Evolutionary conservation across 495 filamentous ascomycete species (phyloP).

Genomic region (Penicillium herquei): DNA sequence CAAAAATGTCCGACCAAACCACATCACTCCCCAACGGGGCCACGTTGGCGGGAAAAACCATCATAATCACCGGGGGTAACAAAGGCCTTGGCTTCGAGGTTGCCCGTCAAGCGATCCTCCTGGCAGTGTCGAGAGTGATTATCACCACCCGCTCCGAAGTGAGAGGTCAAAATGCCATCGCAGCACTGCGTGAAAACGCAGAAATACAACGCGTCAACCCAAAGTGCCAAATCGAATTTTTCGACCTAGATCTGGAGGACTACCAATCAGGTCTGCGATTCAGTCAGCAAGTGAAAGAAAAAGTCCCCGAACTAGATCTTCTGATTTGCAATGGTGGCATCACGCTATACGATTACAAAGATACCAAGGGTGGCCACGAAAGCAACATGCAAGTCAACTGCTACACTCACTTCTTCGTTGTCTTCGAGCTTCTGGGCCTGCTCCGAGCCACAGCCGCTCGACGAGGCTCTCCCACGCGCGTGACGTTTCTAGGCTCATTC

Average conservation of each 20-base stretch:
- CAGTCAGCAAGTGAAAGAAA: constrained; percentile 6
- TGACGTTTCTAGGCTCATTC: constrained; percentile 25
- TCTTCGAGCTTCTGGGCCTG: constrained; percentile 22
- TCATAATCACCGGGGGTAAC: constrained; percentile 55
- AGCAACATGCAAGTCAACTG: constrained; percentile 31
- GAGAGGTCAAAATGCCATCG: constrained; percentile 23
- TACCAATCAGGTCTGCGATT: constrained; percentile 17
- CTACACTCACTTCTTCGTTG: constrained; percentile 32
- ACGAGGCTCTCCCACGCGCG: constrained; percentile 14
- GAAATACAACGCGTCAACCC: constrained; percentile 4
- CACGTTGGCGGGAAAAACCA: constrained; percentile 29
- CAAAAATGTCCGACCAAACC: no score
- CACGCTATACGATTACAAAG: constrained; percentile 10
- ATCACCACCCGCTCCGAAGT: constrained; percentile 22
- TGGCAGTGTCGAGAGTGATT: constrained; percentile 19
- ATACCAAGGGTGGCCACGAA: constrained; percentile 23
- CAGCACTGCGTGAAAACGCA: constrained; percentile 11
- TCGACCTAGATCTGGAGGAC: constrained; percentile 20
- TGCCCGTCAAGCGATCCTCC: constrained; percentile 31
- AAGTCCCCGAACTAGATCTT: constrained; percentile 18
- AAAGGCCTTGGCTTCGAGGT: constrained; percentile 52
- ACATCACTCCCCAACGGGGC: no score
- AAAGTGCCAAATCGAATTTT: constrained; percentile 9
- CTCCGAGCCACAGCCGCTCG: constrained; percentile 16
- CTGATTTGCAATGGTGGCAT: constrained; percentile 21